A percentile compares a stretch with the other conserved stretches of the same genome.
Conservation (phyloP, 805 yeast species). For the Starmerella ratchasimensis region DNA sequence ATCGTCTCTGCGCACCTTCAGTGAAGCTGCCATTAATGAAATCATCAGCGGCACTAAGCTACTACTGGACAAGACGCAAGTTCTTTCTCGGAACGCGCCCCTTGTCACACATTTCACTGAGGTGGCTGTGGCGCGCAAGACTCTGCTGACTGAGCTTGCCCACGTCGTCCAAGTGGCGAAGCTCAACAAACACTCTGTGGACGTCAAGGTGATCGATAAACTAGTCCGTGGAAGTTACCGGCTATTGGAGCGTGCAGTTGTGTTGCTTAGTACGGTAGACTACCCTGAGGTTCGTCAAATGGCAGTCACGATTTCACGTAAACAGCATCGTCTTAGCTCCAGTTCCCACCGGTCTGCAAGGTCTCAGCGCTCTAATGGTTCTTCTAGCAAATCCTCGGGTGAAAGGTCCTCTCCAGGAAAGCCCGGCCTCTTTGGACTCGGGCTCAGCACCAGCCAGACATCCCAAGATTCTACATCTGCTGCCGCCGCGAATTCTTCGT, state of each 20-base stretch:
- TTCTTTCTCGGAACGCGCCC: constrained; percentile 26
- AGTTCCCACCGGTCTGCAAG: no score
- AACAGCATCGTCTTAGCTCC: no score
- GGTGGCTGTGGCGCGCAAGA: constrained; percentile 26
- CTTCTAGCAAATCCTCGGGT: no score
- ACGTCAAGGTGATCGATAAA: constrained; percentile 23
- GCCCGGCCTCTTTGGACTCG: no score
- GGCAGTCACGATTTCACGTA: neutral
- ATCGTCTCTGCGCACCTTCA: constrained; percentile 19
- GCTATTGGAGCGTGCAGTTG: constrained; percentile 25
- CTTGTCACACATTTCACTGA: constrained; percentile 23
- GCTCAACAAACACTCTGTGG: constrained; percentile 23
- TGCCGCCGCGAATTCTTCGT: neutral
- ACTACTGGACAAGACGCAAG: constrained; percentile 25
- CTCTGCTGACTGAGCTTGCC: constrained; percentile 30
- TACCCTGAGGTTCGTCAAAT: constrained; percentile 15
- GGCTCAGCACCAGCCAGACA: no score
- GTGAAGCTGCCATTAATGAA: constrained; percentile 28
- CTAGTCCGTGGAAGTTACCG: constrained; percentile 25
- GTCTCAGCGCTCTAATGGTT: no score
- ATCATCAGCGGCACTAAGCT: constrained; percentile 29
- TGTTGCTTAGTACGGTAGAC: constrained; percentile 24
- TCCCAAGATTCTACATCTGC: neutral
- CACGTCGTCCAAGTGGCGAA: constrained; percentile 29
- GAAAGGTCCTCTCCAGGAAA: no score